Evolutionary conservation across 2,329 filamentous ascomycete genomes (phyloP).

Genomic region (Colletotrichum incanum): DNA sequence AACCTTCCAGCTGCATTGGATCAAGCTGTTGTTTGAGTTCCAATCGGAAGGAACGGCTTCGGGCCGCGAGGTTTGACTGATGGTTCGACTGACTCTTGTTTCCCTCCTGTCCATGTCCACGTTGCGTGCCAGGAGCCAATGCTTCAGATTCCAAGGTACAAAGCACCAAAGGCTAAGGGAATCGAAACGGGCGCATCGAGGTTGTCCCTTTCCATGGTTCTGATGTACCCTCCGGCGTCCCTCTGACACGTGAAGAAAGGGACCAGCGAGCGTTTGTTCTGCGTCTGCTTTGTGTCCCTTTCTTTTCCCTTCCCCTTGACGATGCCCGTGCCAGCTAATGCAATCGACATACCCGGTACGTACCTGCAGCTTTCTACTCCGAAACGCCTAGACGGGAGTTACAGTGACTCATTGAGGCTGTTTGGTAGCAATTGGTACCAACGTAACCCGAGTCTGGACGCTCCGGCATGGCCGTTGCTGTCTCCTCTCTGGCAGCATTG

Average conservation of each 20-base stretch:
- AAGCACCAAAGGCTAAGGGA: constrained; percentile 20
- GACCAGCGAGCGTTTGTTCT: constrained; percentile 11
- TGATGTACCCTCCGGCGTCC: background rate
- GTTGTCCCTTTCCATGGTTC: background rate
- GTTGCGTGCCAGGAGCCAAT: constrained; percentile 20
- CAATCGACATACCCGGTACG: background rate
- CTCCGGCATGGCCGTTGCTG: background rate
- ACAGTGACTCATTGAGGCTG: constrained; percentile 3
- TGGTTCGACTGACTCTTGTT: constrained; percentile 39
- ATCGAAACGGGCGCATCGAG: constrained; percentile 11
- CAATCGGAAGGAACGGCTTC: constrained; percentile 41
- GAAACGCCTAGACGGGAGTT: constrained; percentile 15
- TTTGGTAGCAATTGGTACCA: background rate
- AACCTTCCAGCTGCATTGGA: constrained; percentile 25
- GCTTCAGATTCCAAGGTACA: constrained; percentile 34
- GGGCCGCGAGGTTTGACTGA: constrained; percentile 41
- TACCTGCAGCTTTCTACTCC: background rate
- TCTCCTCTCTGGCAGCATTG: background rate
- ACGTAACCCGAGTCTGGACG: background rate
- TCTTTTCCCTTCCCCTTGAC: background rate
- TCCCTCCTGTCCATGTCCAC: constrained; percentile 29
- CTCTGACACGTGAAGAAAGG: constrained; percentile 40
- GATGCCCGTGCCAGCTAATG: constrained; percentile 7
- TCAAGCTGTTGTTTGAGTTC: constrained; percentile 40
- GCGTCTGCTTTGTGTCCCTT: constrained; percentile 4